Evolutionary conservation across 2,329 filamentous ascomycete species (phyloP).

Genomic region (Magnaporthiopsis poae): DNA sequence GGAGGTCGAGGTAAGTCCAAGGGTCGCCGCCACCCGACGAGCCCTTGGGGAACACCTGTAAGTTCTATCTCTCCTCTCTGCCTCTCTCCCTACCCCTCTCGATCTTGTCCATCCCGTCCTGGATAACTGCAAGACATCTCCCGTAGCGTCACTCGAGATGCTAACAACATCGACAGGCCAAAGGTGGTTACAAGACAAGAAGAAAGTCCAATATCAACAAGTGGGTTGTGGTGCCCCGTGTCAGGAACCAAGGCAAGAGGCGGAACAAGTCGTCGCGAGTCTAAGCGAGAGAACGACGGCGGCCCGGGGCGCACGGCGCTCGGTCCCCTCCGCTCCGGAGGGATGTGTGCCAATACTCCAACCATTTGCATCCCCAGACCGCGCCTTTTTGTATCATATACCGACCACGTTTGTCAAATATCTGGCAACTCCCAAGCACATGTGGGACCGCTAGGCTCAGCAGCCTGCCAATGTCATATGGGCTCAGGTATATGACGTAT

Average conservation of each 20-base stretch:
- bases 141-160: background rate
- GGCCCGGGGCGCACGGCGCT: background rate
- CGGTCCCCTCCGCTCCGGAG: background rate
- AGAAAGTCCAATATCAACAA: constrained; percentile 83
- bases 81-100: background rate
- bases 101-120: background rate
- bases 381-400: background rate
- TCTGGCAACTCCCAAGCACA: background rate
- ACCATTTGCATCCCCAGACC: background rate
- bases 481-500: background rate
- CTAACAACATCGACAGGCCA: constrained; percentile 43
- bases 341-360: background rate
- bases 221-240: constrained; percentile 73
- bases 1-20: constrained; percentile 99
- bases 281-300: background rate
- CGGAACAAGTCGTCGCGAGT: constrained; percentile 33
- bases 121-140: background rate
- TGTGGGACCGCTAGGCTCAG: background rate
- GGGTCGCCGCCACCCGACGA: constrained; percentile 90
- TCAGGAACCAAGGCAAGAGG: constrained; percentile 85
- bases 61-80: constrained; percentile 27
- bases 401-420: background rate
- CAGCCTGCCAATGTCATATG: background rate
- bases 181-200: constrained; percentile 85
- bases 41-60: constrained; percentile 93